These are phyloP conservation scores for Phaeotremella fagi DNA, from an alignment of 768 basidiomycete species.

Conservation along the genomic window DNA sequence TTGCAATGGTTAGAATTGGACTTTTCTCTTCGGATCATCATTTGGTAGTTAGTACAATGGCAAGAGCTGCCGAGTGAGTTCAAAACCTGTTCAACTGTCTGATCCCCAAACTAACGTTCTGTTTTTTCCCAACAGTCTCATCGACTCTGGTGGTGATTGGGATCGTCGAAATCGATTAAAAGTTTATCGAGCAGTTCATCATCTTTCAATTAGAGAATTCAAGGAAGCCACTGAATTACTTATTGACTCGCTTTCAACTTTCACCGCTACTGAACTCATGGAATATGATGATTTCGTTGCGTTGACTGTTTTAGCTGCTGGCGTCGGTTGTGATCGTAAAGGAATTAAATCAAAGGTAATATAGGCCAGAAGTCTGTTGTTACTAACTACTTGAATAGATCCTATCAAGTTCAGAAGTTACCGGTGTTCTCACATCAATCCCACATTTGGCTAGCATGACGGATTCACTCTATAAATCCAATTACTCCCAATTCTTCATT, in stretches of 20 bases:
- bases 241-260: constrained; percentile 86
- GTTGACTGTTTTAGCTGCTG: constrained; percentile 72
- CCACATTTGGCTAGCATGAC: constrained; percentile 77
- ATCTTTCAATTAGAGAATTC: constrained; percentile 85
- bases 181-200: constrained; percentile 84
- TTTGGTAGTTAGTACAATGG: constrained; percentile 65
- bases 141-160: constrained; percentile 97
- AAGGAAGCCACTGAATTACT: constrained; percentile 77
- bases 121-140: too few relatives aligned
- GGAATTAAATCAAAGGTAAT: constrained; percentile 91
- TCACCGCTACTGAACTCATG: constrained; percentile 85
- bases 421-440: constrained; percentile 72
- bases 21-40: constrained; percentile 80
- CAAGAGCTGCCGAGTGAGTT: constrained; percentile 73
- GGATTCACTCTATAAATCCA: constrained; percentile 83
- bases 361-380: too few relatives aligned
- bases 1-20: constrained; percentile 81
- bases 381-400: too few relatives aligned
- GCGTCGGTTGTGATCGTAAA: constrained; percentile 69
- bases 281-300: constrained; percentile 85
- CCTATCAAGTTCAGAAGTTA: constrained; percentile 80
- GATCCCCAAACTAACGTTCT: too few relatives aligned
- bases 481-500: constrained; percentile 90
- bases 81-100: not conserved
- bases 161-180: constrained; percentile 93